Conservation (phyloP, 2,329 filamentous ascomycete species). For the Colletotrichum tanaceti region DNA sequence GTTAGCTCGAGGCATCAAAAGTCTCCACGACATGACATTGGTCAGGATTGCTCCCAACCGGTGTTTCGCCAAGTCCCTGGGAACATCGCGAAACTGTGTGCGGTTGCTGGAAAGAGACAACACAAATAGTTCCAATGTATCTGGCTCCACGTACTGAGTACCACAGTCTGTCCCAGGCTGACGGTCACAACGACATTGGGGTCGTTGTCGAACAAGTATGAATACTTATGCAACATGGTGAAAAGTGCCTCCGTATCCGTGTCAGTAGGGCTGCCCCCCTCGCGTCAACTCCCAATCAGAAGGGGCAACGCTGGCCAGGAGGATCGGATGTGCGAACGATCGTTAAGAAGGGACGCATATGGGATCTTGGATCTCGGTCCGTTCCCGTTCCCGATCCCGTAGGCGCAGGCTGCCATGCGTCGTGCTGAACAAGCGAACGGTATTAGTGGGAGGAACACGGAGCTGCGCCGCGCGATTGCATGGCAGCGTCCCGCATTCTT, state of each 20-base stretch:
- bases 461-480: neutral
- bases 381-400: slow-evolving; percentile 20
- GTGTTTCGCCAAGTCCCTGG: neutral
- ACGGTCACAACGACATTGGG: neutral
- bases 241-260: slow-evolving; percentile 21
- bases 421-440: too few species aligned
- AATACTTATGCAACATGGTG: too few species aligned
- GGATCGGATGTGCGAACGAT: neutral
- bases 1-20: neutral
- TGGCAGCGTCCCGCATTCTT: neutral
- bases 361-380: neutral
- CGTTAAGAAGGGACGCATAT: neutral
- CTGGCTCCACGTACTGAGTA: neutral
- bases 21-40: neutral
- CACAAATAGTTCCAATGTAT: neutral
- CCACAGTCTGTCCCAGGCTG: neutral
- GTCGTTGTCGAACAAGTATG: slow-evolving; percentile 1
- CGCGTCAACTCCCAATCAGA: slow-evolving; percentile 1
- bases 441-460: neutral
- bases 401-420: neutral
- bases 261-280: slow-evolving; percentile 26
- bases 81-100: neutral
- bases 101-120: accelerated
- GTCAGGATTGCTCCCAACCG: neutral
- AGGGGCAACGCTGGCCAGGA: neutral